phyloP scores from a whole-genome alignment of 169 alveolate genomes.

The Neospora caninum region DNA sequence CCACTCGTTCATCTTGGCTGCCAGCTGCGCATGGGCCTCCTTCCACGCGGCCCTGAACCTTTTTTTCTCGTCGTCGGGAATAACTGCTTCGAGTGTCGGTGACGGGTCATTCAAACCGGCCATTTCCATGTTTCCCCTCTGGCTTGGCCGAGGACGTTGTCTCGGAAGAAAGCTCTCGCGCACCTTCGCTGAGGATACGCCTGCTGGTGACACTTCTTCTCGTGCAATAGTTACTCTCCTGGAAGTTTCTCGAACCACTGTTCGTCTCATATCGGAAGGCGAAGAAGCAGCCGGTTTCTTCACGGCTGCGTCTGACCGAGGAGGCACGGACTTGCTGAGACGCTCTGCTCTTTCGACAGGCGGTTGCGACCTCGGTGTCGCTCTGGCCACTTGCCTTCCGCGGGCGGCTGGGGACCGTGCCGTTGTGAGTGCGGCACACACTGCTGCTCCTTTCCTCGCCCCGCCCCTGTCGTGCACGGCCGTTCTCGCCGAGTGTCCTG shows the following conservation, averaged over 20 bases:
- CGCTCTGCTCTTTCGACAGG: not conserved
- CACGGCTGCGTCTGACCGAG: not conserved
- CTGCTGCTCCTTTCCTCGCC: not conserved
- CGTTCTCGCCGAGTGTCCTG: not conserved
- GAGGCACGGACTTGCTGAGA: not conserved
- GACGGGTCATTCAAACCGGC: not conserved
- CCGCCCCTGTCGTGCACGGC: not conserved
- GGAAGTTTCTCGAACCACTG: not conserved
- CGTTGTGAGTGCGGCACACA: not conserved
- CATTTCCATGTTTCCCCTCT: not conserved
- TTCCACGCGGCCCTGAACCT: conserved; percentile 38
- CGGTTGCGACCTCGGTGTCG: not conserved
- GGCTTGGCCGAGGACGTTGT: not conserved
- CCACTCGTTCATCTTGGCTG: conserved; percentile 21
- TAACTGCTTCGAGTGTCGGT: not conserved
- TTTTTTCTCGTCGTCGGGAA: not conserved
- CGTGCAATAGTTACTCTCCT: not conserved
- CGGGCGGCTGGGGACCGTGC: not conserved
- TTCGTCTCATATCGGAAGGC: not conserved
- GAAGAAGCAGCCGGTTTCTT: not conserved
- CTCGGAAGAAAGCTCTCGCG: not conserved
- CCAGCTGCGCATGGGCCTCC: not conserved
- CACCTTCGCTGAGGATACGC: no score
- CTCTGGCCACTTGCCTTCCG: not conserved
- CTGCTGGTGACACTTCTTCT: not conserved